Evolutionary conservation across 768 basidiomycete genomes (phyloP).

Genomic region (Pisolithus microcarpus): DNA sequence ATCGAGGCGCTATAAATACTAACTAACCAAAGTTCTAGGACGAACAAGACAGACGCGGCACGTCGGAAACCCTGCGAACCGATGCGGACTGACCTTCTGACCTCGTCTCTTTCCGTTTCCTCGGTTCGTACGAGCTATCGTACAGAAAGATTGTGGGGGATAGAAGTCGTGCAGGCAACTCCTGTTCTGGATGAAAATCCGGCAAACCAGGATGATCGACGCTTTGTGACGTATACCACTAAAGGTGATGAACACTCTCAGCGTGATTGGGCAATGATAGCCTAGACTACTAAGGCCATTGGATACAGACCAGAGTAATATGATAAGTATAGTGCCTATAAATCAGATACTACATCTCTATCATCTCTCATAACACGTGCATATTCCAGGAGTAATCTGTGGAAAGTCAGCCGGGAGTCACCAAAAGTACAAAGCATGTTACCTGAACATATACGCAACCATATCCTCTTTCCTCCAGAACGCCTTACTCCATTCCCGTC

Average conservation of each 20-base stretch:
- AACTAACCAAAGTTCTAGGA: constrained; percentile 27
- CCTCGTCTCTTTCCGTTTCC: constrained; percentile 21
- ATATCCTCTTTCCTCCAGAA: constrained; percentile 55
- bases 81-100: constrained; percentile 19
- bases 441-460: constrained; percentile 50
- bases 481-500: constrained; percentile 37
- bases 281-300: too few species aligned
- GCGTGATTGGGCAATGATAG: not conserved
- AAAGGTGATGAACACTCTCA: constrained; percentile 16
- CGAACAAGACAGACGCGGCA: constrained; percentile 30
- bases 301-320: too few species aligned
- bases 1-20: constrained; percentile 23
- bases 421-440: constrained; percentile 19
- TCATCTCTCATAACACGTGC: constrained; percentile 41
- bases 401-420: not conserved
- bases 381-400: constrained; percentile 45
- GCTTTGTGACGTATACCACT: constrained; percentile 20
- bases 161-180: constrained; percentile 9
- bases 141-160: constrained; percentile 15
- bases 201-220: constrained; percentile 18
- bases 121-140: constrained; percentile 12
- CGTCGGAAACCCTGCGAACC: constrained; percentile 15
- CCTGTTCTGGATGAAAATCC: constrained; percentile 13
- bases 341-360: constrained; percentile 19
- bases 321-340: not conserved